A percentile compares a stretch with the other conserved stretches of the same genome.
Conservation (phyloP, 345 rosid species). For the Eucalyptus polyanthemos region DNA sequence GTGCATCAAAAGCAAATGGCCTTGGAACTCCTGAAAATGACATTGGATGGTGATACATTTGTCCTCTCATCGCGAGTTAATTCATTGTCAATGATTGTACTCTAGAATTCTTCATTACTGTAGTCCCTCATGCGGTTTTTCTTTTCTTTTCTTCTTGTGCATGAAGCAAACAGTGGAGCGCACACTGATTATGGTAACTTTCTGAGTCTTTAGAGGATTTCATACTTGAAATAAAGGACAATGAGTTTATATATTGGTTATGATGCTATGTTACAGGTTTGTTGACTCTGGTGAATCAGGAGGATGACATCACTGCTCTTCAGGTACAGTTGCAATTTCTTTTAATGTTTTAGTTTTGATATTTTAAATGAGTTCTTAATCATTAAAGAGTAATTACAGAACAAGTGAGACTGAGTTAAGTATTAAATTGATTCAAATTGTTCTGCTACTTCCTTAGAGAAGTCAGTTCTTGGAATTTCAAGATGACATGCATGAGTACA, state of each 20-base stretch:
- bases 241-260: not conserved
- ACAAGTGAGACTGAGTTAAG: not conserved
- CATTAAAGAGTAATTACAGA: not conserved
- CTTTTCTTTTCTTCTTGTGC: not conserved
- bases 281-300: constrained; percentile 80
- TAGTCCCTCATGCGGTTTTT: not conserved
- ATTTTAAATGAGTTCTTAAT: not conserved
- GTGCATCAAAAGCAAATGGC: constrained; percentile 13
- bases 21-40: constrained; percentile 26
- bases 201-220: not conserved
- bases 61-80: not conserved
- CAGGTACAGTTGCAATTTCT: constrained; percentile 25
- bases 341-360: not conserved
- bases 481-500: not conserved
- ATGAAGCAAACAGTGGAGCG: constrained; percentile 47
- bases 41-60: constrained; percentile 23
- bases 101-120: not conserved
- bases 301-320: constrained; percentile 71
- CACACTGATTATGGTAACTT: constrained; percentile 81
- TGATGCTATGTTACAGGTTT: constrained; percentile 22
- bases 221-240: not conserved
- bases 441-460: not conserved
- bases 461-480: not conserved
- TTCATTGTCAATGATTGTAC: not conserved
- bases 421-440: not conserved